Evolutionary conservation across 164 flowering plant genomes (phyloP), one percentile per base, ranked within the genome.

Genomic region (Aristolochia californica): DNA sequence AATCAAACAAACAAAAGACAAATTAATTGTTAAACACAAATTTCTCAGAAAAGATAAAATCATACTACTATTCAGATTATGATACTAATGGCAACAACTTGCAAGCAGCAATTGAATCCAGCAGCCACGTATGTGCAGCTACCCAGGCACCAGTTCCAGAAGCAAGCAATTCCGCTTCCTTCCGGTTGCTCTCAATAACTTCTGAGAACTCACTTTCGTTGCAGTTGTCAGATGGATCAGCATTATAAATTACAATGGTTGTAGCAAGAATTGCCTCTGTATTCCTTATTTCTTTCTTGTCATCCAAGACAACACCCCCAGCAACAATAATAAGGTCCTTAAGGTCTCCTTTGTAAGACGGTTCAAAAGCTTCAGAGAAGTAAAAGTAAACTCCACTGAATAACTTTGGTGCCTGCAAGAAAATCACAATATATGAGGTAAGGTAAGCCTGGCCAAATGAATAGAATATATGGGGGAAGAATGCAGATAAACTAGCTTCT

Each of bases 91-190:
- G 68, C 55, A 67, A 68, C 65, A 78, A 48, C 52, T 45, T 57
- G 55, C 78, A 75, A 50, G 83, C 79, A 52, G 87, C 85, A 59
- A 82, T 77, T 21, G 91, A 82, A 43, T 78, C 85, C 67, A 82
- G 60, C 55, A 84, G 69, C 91, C 85, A 82, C 16, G 75, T 72
- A 50, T 80, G 83, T 34, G 70, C 67, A 15, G 75, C 56, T 17
- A 73, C 81, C 48, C 23, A 60, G 13, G 70, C 65, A 27, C 72
- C 70, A 45, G 57, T 70, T 50, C 56, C 48, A 28, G 56, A 61
- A 52, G 80, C 78, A 48, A 80, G 52, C 13, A 59, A 43, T 50
- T 73, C 62, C 12, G 85, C 87, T 64, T 71, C 76, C 57, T 56
- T 66, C 8, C 17, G 44, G 56, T 78, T 74, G 16, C 67, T 58